A percentile compares a stretch with the other conserved stretches of the same genome.
Conservation (phyloP, 2,329 filamentous ascomycete genomes). For the Bipolaris bicolor region DNA sequence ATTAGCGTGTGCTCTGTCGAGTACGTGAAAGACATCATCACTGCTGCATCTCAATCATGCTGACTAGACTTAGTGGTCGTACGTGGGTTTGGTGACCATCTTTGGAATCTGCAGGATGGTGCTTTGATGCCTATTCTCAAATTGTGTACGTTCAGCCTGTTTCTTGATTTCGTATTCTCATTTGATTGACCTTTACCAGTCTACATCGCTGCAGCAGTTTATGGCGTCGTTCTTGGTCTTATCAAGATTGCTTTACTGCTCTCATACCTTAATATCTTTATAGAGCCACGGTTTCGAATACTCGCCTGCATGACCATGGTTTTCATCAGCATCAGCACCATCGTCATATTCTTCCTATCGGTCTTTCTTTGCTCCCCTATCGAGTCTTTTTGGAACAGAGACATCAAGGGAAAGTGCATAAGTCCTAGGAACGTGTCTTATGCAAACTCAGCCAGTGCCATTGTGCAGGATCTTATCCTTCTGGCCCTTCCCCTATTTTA, state of each 20-base stretch:
- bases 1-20: slow-evolving; percentile 25
- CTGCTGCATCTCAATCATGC: not conserved
- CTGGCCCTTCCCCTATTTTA: slow-evolving; percentile 32
- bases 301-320: slow-evolving; percentile 23
- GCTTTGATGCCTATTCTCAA: slow-evolving; percentile 18
- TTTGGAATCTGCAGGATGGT: slow-evolving; percentile 23
- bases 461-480: slow-evolving; percentile 35
- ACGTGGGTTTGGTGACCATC: slow-evolving; percentile 34
- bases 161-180: not conserved
- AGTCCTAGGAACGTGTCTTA: slow-evolving; percentile 28
- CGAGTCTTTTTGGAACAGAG: slow-evolving; percentile 35
- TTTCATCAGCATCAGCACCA: slow-evolving; percentile 24
- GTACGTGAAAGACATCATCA: slow-evolving; percentile 15
- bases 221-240: slow-evolving; percentile 29
- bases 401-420: slow-evolving; percentile 32
- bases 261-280: slow-evolving; percentile 41
- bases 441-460: slow-evolving; percentile 31
- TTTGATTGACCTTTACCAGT: slow-evolving; percentile 12
- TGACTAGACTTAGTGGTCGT: slow-evolving; percentile 25
- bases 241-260: slow-evolving; percentile 36
- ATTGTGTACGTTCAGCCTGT: slow-evolving; percentile 13
- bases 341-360: slow-evolving; percentile 25
- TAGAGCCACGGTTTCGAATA: slow-evolving; percentile 22
- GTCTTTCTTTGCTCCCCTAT: slow-evolving; percentile 36
- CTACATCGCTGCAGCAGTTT: slow-evolving; percentile 27